These are phyloP conservation scores for Boletus vinaceobasis DNA, from an alignment of 768 basidiomycete genomes.

Conservation along the genomic window DNA sequence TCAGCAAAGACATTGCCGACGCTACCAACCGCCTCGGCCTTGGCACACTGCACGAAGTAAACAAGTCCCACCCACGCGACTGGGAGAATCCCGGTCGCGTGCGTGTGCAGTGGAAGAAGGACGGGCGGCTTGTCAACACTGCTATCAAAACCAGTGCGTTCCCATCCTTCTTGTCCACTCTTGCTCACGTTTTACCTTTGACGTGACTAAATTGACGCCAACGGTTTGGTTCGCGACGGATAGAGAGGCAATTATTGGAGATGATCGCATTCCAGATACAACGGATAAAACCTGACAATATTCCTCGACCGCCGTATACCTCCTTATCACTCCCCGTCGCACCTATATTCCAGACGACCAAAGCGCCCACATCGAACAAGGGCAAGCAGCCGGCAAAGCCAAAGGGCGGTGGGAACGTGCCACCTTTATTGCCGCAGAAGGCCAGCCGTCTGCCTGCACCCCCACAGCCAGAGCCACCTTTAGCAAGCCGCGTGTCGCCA, in stretches of 20 bases:
- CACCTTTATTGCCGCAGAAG: constrained; percentile 25
- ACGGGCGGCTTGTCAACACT: constrained; percentile 61
- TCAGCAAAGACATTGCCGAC: constrained; percentile 89
- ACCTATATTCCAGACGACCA: constrained; percentile 30
- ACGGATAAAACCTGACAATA: constrained; percentile 61
- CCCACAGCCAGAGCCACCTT: constrained; percentile 70
- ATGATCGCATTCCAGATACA: constrained; percentile 74
- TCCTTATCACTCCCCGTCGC: constrained; percentile 29
- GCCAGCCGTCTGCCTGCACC: constrained; percentile 59
- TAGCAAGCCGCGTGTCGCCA: constrained; percentile 71
- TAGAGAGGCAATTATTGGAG: constrained; percentile 80
- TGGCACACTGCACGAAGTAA: constrained; percentile 81
- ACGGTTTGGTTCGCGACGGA: not conserved
- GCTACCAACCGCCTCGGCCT: constrained; percentile 76
- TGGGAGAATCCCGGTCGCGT: constrained; percentile 99
- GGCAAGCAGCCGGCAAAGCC: constrained; percentile 53
- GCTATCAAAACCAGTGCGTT: constrained; percentile 73
- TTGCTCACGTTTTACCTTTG: not conserved
- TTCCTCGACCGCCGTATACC: constrained; percentile 63
- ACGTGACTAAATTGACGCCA: not conserved
- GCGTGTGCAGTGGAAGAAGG: constrained; percentile 88
- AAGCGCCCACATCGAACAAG: constrained; percentile 35
- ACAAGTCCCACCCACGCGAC: constrained; percentile 89
- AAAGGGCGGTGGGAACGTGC: constrained; percentile 38
- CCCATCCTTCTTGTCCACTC: not conserved